Evolutionary conservation across 257 asterid species (phyloP).

Genomic region (Fraxinus anomala): DNA sequence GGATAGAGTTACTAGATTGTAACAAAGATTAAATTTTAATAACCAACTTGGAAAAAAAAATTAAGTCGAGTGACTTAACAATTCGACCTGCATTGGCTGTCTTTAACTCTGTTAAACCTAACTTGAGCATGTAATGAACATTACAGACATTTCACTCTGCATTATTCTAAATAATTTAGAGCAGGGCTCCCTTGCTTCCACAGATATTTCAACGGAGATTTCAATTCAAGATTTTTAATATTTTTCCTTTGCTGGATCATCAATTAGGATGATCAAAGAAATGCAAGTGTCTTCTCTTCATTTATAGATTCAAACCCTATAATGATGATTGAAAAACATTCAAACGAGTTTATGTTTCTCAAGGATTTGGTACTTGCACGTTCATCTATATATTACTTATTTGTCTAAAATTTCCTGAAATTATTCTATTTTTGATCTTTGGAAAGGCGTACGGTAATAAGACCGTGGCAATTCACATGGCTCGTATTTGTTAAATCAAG

Average conservation of each 20-base stretch:
- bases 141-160: neutral
- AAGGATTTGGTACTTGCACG: neutral
- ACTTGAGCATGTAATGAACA: neutral
- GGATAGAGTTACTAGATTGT: neutral
- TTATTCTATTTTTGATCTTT: too few species aligned
- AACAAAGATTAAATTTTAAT: too few species aligned
- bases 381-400: too few species aligned
- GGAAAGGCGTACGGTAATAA: too few species aligned
- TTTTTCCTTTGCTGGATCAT: neutral
- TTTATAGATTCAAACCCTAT: neutral
- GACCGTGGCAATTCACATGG: constrained; percentile 20
- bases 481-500: too few species aligned
- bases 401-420: too few species aligned
- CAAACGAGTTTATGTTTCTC: neutral
- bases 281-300: neutral
- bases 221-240: neutral
- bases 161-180: neutral
- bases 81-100: neutral
- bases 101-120: neutral
- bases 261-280: too few species aligned
- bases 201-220: neutral
- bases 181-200: neutral
- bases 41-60: too few species aligned
- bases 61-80: too few species aligned
- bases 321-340: constrained; percentile 52